Evolutionary conservation across 257 asterid species (phyloP).

Genomic region (Henckelia pumila): DNA sequence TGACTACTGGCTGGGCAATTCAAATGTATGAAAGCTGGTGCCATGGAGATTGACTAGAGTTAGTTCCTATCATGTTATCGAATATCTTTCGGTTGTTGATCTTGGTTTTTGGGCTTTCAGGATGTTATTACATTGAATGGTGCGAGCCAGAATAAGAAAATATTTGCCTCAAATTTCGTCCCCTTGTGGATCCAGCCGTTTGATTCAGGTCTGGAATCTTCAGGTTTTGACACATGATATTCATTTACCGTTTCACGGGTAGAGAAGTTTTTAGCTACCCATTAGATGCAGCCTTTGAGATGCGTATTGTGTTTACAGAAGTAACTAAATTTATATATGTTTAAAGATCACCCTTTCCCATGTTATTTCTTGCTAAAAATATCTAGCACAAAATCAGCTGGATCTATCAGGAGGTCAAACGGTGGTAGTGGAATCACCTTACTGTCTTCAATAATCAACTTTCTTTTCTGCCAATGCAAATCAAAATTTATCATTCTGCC

Average conservation of each 20-base stretch:
- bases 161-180: slow-evolving; percentile 70
- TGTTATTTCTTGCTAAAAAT: neutral
- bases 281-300: neutral
- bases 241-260: neutral
- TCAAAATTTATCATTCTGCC: neutral
- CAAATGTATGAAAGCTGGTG: slow-evolving; percentile 36
- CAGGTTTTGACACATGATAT: slow-evolving; percentile 6
- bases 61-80: neutral
- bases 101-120: slow-evolving; percentile 30
- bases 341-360: neutral
- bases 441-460: neutral
- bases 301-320: no score
- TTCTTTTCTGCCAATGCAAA: no score
- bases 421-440: neutral
- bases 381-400: neutral
- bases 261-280: neutral
- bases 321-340: no score
- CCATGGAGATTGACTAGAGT: slow-evolving; percentile 1
- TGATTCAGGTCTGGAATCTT: slow-evolving; percentile 51
- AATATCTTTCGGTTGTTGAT: neutral
- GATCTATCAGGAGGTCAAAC: neutral
- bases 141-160: slow-evolving; percentile 55
- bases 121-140: slow-evolving; percentile 53
- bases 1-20: slow-evolving; percentile 69
- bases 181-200: slow-evolving; percentile 76